Evolutionary conservation across 371 early-diverging fungal genomes (phyloP).

Genomic region (Actinomortierella ambigua): DNA sequence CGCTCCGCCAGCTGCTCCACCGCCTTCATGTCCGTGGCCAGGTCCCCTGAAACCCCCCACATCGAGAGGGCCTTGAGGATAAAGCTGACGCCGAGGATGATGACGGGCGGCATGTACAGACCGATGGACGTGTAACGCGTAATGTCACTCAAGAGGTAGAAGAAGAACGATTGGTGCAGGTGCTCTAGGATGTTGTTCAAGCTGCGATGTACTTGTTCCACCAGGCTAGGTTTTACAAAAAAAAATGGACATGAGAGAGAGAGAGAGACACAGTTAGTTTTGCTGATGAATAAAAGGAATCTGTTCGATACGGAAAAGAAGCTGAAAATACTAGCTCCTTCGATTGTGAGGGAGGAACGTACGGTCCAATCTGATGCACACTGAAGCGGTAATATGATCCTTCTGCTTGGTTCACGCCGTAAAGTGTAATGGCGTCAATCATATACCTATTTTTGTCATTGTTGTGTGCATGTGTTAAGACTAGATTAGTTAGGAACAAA

Average conservation of each 20-base stretch:
- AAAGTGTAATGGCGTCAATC: slow-evolving; percentile 84
- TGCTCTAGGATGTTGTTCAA: slow-evolving; percentile 94
- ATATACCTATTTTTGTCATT: slow-evolving; percentile 82
- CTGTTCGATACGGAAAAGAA: too few relatives aligned
- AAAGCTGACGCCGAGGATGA: slow-evolving; percentile 70
- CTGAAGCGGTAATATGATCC: slow-evolving; percentile 51
- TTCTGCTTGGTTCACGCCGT: slow-evolving; percentile 55
- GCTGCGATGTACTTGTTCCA: slow-evolving; percentile 87
- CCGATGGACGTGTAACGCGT: slow-evolving; percentile 85
- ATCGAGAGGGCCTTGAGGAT: slow-evolving; percentile 61
- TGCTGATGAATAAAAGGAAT: neutral
- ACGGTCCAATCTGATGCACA: slow-evolving; percentile 68
- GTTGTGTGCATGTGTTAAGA: too few relatives aligned
- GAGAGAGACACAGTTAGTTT: neutral
- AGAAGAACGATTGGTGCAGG: slow-evolving; percentile 95
- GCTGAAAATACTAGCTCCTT: neutral
- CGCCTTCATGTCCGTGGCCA: slow-evolving; percentile 3
- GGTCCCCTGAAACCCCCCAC: slow-evolving; percentile 49
- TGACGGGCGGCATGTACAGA: slow-evolving; percentile 86
- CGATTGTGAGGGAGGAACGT: slow-evolving; percentile 26
- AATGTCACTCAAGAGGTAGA: slow-evolving; percentile 86
- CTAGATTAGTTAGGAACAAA: too few relatives aligned
- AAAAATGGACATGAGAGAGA: too few relatives aligned
- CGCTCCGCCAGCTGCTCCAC: slow-evolving; percentile 19
- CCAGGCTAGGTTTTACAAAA: slow-evolving; percentile 51